A percentile compares a stretch with the other conserved stretches of the same genome.
Evolutionary conservation across 1,139 yeast species (phyloP).

Genomic region (Suhomyces bolitotheri): DNA sequence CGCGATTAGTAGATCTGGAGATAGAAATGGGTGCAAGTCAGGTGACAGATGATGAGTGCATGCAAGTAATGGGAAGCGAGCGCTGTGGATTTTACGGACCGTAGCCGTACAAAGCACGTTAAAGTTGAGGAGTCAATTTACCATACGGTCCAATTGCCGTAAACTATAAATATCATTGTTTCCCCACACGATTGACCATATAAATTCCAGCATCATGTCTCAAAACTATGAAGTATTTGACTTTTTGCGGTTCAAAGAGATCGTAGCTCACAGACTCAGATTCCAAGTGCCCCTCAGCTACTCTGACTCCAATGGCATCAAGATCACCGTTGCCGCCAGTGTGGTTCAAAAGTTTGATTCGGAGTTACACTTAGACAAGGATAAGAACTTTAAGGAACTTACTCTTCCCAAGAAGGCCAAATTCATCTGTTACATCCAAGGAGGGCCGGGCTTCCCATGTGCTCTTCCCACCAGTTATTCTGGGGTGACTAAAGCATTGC

Average conservation of each 20-base stretch:
- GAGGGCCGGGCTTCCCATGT: constrained; percentile 60
- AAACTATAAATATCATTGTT: no score
- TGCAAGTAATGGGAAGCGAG: no score
- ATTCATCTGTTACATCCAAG: constrained; percentile 50
- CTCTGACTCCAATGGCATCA: constrained; percentile 10
- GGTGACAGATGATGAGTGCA: no score
- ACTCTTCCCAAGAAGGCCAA: constrained; percentile 32
- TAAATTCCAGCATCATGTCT: no score
- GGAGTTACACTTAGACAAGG: constrained; percentile 17
- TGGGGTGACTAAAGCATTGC: constrained; percentile 37
- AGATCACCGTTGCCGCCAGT: constrained; percentile 35
- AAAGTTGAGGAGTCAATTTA: no score
- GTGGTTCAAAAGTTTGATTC: constrained; percentile 34
- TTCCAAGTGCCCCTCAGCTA: constrained; percentile 32
- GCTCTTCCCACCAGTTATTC: constrained; percentile 37
- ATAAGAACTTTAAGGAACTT: constrained; percentile 8
- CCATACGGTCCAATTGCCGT: no score
- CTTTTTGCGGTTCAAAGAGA: constrained; percentile 27
- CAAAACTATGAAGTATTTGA: constrained; percentile 25
- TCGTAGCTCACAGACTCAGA: constrained; percentile 16
- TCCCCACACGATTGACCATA: no score
- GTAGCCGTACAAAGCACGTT: no score
- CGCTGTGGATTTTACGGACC: no score
- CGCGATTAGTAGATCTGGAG: neutral
- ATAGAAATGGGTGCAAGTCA: neutral